Conservation (phyloP, 352 stramenopile species). For the Globisporangium mamillatum region DNA sequence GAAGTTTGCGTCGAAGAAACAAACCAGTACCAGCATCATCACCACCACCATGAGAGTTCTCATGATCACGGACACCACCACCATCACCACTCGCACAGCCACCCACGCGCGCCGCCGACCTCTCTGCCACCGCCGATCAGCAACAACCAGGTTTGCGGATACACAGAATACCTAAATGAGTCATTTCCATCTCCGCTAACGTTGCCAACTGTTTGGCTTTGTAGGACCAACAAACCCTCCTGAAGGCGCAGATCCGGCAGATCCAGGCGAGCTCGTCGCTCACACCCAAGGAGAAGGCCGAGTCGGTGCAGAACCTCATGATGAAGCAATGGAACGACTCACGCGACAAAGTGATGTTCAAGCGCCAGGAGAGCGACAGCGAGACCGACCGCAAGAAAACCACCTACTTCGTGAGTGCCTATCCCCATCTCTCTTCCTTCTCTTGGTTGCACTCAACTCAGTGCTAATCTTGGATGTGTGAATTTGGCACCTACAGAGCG, state of each 20-base stretch:
- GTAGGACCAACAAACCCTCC: conserved; percentile 45
- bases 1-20: conserved; percentile 10
- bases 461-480: background rate
- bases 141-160: conserved; percentile 40
- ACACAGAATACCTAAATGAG: no score
- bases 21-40: conserved; percentile 12
- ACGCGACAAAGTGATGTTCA: conserved; percentile 43
- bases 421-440: background rate
- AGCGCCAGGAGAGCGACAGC: conserved; percentile 39
- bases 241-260: conserved; percentile 76
- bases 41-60: conserved; percentile 1
- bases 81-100: conserved; percentile 10
- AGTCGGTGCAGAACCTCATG: conserved; percentile 84
- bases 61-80: conserved; percentile 5
- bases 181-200: no score
- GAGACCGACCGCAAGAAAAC: conserved; percentile 42
- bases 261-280: conserved; percentile 78
- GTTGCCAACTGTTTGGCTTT: background rate
- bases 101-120: conserved; percentile 14
- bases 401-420: conserved; percentile 55
- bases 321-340: conserved; percentile 84
- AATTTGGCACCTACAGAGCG: conserved; percentile 30
- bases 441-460: background rate
- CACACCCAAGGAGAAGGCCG: conserved; percentile 78
- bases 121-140: conserved; percentile 49